These are phyloP conservation scores for Penicillium sp. DNA, from an alignment of 2,329 filamentous ascomycete genomes.

Conservation along the genomic window DNA sequence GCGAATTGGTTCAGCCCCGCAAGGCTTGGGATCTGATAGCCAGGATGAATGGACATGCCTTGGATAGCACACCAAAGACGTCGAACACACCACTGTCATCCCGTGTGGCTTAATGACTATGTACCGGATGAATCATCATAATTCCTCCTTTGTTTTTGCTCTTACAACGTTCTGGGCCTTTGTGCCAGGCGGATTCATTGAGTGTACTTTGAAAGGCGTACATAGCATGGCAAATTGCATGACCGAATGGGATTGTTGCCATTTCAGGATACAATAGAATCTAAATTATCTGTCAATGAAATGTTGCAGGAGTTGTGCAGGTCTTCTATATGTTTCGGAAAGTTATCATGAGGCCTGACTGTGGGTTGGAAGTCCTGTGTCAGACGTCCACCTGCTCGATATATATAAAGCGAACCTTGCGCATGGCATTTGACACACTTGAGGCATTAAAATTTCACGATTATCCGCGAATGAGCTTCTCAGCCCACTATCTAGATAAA, in stretches of 20 bases:
- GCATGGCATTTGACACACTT: background rate
- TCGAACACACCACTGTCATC: slow-evolving; percentile 18
- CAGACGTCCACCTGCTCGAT: background rate
- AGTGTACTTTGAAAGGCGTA: slow-evolving; percentile 1
- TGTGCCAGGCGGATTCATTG: background rate
- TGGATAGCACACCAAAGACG: slow-evolving; percentile 11
- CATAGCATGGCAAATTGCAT: slow-evolving; percentile 1
- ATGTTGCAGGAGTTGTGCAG: background rate
- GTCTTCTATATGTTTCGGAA: background rate
- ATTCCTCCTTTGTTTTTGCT: background rate
- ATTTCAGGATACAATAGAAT: background rate
- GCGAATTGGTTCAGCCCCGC: slow-evolving; percentile 29
- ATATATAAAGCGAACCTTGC: background rate
- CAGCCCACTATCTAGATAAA: background rate
- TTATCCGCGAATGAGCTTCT: background rate
- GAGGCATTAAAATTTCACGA: background rate
- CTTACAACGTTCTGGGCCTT: background rate
- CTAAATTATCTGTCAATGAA: background rate
- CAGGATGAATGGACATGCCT: slow-evolving; percentile 27
- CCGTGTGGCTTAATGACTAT: slow-evolving; percentile 11
- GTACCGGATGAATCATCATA: background rate
- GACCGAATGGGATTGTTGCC: background rate
- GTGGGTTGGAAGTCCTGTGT: background rate
- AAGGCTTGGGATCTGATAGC: slow-evolving; percentile 24
- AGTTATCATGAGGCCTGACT: background rate